phyloP scores from a whole-genome alignment of 768 basidiomycete species.

The Panus rudis region DNA sequence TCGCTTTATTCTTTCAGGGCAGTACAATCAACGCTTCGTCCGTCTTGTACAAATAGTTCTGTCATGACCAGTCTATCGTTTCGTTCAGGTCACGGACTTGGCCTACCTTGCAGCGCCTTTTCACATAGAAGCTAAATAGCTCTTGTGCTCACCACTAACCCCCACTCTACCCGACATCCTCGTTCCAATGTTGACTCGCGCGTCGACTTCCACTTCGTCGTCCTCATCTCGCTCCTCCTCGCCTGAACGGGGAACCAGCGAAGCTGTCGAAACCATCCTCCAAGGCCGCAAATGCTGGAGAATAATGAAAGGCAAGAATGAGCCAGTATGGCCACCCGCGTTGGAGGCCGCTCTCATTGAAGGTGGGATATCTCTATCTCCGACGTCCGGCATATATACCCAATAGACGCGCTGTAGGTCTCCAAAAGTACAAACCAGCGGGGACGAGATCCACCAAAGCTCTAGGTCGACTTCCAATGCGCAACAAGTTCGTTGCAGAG shows the following conservation, averaged over 20 bases:
- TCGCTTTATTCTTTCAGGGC: too few relatives aligned
- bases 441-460: constrained; percentile 68
- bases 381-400: not conserved
- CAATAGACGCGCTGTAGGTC: constrained; percentile 39
- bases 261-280: constrained; percentile 62
- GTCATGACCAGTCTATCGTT: too few relatives aligned
- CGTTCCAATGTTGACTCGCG: too few relatives aligned
- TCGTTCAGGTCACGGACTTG: too few relatives aligned
- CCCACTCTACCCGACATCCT: too few relatives aligned
- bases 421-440: constrained; percentile 63
- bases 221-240: too few relatives aligned
- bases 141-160: too few relatives aligned
- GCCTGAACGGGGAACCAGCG: constrained; percentile 25
- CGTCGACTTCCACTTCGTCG: too few relatives aligned
- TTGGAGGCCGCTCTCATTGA: constrained; percentile 73
- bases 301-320: constrained; percentile 56
- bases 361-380: constrained; percentile 34
- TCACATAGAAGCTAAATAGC: too few relatives aligned
- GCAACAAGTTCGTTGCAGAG: constrained; percentile 76
- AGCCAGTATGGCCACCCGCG: constrained; percentile 75
- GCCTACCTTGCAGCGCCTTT: too few relatives aligned
- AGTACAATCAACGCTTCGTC: too few relatives aligned
- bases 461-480: constrained; percentile 69
- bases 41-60: too few relatives aligned
- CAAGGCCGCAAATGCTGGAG: constrained; percentile 72